These are phyloP conservation scores for Eustoma russellianum DNA, from an alignment of 257 asterid species.

Conservation along the genomic window DNA sequence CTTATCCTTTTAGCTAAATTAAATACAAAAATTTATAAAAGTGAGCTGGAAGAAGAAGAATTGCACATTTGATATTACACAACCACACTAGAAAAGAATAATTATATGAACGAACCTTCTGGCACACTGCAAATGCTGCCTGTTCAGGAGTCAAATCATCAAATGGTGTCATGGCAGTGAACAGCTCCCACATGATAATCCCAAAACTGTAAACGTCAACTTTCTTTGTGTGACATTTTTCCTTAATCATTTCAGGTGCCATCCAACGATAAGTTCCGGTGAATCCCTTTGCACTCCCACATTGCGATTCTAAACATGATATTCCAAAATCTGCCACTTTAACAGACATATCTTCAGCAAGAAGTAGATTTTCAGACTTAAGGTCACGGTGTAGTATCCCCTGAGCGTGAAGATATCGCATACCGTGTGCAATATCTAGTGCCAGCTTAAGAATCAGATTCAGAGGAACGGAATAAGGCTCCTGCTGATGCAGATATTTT, in stretches of 20 bases:
- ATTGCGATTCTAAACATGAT: constrained; percentile 87
- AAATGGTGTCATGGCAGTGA: constrained; percentile 84
- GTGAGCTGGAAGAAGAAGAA: no score
- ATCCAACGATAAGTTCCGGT: constrained; percentile 98
- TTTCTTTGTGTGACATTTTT: constrained; percentile 83
- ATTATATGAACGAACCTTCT: constrained; percentile 48
- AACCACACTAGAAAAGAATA: no score
- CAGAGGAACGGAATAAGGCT: constrained; percentile 74
- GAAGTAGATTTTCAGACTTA: constrained; percentile 84
- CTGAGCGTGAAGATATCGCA: constrained; percentile 82
- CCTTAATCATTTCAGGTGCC: constrained; percentile 99
- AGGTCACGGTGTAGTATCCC: constrained; percentile 96
- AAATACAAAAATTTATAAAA: no score
- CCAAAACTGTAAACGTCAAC: constrained; percentile 93
- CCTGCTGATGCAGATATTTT: constrained; percentile 90
- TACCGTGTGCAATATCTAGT: constrained; percentile 82
- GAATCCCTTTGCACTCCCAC: constrained; percentile 91
- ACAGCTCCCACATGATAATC: constrained; percentile 87
- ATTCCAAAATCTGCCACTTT: constrained; percentile 96
- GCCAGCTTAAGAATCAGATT: constrained; percentile 61
- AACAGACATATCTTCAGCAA: constrained; percentile 77
- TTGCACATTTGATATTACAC: no score
- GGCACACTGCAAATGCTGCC: constrained; percentile 98
- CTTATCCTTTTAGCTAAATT: no score
- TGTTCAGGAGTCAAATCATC: constrained; percentile 95